Conservation (phyloP, 352 stramenopile genomes). For the Phytophthora melonis region DNA sequence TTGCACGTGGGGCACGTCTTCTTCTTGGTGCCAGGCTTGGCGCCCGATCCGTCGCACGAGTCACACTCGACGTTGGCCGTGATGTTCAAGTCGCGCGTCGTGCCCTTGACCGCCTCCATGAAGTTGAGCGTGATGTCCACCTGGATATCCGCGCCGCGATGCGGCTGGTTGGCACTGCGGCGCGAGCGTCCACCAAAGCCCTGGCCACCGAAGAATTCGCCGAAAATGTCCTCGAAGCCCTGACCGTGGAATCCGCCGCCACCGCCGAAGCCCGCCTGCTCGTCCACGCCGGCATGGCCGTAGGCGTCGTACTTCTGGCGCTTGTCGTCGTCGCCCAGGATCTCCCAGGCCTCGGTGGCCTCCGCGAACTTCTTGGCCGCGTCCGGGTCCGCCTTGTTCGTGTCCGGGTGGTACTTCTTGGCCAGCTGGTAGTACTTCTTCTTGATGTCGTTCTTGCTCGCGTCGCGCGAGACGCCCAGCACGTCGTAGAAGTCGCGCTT, state of each 20-base stretch:
- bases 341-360: conserved; percentile 94
- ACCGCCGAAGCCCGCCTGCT: conserved; percentile 80
- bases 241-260: conserved; percentile 68
- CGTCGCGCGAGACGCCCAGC: conserved; percentile 89
- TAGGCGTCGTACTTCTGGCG: conserved; percentile 95
- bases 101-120: conserved; percentile 95
- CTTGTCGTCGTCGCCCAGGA: conserved; percentile 94
- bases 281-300: conserved; percentile 95
- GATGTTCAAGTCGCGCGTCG: conserved; percentile 90
- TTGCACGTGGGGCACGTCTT: conserved; percentile 85
- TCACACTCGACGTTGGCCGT: conserved; percentile 82
- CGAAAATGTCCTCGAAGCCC: conserved; percentile 93
- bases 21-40: conserved; percentile 86
- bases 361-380: conserved; percentile 94
- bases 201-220: conserved; percentile 85
- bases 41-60: conserved; percentile 80
- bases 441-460: conserved; percentile 97
- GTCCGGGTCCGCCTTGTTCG: conserved; percentile 95
- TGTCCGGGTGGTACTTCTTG: conserved; percentile 98
- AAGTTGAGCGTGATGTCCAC: conserved; percentile 94
- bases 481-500: conserved; percentile 98
- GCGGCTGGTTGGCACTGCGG: conserved; percentile 71
- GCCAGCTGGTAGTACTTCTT: conserved; percentile 98
- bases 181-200: conserved; percentile 77
- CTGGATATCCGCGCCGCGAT: conserved; percentile 95